These are phyloP conservation scores for Aspergillus panamensis DNA, from an alignment of 495 filamentous ascomycete species.

Conservation along the genomic window DNA sequence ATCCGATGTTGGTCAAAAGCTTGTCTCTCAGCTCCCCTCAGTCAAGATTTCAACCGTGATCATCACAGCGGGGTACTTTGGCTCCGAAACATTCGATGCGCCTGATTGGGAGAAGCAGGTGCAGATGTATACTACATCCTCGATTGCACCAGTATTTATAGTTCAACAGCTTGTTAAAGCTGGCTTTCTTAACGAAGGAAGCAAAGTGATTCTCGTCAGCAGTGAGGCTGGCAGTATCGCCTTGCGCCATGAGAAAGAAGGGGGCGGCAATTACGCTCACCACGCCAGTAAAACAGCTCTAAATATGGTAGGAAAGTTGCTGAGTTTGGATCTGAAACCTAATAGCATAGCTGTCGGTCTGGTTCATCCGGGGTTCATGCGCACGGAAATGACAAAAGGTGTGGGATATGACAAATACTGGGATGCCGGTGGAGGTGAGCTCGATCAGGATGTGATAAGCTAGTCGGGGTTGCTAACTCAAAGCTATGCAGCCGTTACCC, in stretches of 20 bases:
- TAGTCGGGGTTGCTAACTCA: constrained; percentile 1
- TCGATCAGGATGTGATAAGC: background rate
- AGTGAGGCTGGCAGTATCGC: constrained; percentile 68
- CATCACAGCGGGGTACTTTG: constrained; percentile 67
- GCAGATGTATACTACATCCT: constrained; percentile 66
- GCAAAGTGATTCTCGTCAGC: constrained; percentile 63
- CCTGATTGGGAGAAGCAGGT: constrained; percentile 64
- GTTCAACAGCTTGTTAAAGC: constrained; percentile 58
- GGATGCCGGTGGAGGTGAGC: constrained; percentile 61
- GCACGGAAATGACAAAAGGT: constrained; percentile 67
- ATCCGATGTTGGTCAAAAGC: constrained; percentile 50
- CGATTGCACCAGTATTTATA: constrained; percentile 64
- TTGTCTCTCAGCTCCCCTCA: constrained; percentile 43
- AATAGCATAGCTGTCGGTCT: constrained; percentile 61
- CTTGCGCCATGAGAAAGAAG: constrained; percentile 62
- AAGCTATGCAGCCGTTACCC: constrained; percentile 54
- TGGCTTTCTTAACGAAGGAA: constrained; percentile 45
- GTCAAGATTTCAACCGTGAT: constrained; percentile 54
- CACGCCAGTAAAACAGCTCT: constrained; percentile 69
- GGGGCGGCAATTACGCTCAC: constrained; percentile 69
- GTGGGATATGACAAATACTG: constrained; percentile 71
- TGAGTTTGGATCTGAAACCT: constrained; percentile 63
- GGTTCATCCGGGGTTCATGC: constrained; percentile 72
- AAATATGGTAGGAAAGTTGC: constrained; percentile 72
- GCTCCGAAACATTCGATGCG: constrained; percentile 57